Evolutionary conservation across 2,329 filamentous ascomycete species (phyloP).

Genomic region (Cercospora janseana): DNA sequence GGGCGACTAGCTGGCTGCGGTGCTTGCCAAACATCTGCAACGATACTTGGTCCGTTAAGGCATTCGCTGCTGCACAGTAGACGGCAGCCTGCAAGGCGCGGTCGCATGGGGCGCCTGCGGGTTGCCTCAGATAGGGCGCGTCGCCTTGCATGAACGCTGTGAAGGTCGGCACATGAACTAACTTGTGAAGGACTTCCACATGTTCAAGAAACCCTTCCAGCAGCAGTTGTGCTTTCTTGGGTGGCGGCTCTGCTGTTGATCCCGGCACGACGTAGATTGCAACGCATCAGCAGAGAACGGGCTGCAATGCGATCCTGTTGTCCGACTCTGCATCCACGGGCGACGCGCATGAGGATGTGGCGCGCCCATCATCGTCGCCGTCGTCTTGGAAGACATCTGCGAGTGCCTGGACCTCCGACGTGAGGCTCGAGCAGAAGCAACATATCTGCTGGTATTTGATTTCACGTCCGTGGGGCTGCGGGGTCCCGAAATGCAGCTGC

Average conservation of each 20-base stretch:
- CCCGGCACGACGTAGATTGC: slow-evolving; percentile 36
- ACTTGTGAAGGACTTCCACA: slow-evolving; percentile 34
- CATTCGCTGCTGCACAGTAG: slow-evolving; percentile 36
- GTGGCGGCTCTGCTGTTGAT: slow-evolving; percentile 31
- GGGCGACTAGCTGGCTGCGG: slow-evolving; percentile 24
- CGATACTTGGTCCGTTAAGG: slow-evolving; percentile 35
- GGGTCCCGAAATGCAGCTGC: too few relatives aligned
- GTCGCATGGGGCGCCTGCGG: slow-evolving; percentile 27
- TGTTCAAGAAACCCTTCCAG: slow-evolving; percentile 29
- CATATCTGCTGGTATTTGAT: slow-evolving; percentile 31
- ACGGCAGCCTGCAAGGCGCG: slow-evolving; percentile 33
- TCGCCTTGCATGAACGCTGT: slow-evolving; percentile 27
- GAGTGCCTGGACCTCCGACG: slow-evolving; percentile 35
- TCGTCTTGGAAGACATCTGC: slow-evolving; percentile 36
- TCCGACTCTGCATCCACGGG: too few relatives aligned
- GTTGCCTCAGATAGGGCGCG: slow-evolving; percentile 30
- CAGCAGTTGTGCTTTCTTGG: slow-evolving; percentile 21
- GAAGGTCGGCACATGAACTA: slow-evolving; percentile 34
- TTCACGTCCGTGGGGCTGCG: too few relatives aligned
- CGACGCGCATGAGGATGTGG: too few relatives aligned
- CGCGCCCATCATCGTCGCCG: slow-evolving; percentile 25
- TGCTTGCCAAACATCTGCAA: slow-evolving; percentile 23
- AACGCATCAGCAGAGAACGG: slow-evolving; percentile 35
- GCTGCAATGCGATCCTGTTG: slow-evolving; percentile 27
- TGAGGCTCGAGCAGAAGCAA: slow-evolving; percentile 38